Conservation (phyloP, 164 flowering plant species). For the Warburgia ugandensis region DNA sequence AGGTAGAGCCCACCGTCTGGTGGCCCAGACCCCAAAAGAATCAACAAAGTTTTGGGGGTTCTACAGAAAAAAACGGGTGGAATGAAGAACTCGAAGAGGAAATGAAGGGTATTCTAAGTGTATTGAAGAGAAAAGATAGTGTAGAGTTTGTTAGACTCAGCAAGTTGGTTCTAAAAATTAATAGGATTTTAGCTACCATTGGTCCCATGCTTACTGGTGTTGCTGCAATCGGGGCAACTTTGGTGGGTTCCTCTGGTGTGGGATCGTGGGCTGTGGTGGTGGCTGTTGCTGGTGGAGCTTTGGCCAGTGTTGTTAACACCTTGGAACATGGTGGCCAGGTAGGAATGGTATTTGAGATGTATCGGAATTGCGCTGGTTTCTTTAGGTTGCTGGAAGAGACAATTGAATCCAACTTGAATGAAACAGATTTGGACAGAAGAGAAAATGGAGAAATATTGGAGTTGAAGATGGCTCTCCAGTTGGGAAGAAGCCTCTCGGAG, state of each 20-base stretch:
- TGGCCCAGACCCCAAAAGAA: constrained; percentile 18
- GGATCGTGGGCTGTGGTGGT: constrained; percentile 17
- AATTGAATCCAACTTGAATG: constrained; percentile 22
- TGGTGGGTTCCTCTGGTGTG: constrained; percentile 11
- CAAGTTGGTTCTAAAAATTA: constrained; percentile 23
- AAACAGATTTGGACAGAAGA: constrained; percentile 25
- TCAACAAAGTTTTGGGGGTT: neutral
- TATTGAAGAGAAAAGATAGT: constrained; percentile 24
- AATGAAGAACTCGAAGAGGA: constrained; percentile 26
- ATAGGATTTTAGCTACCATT: constrained; percentile 22
- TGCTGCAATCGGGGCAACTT: constrained; percentile 27
- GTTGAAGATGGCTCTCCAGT: constrained; percentile 39
- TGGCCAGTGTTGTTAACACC: constrained; percentile 45
- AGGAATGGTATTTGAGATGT: constrained; percentile 61
- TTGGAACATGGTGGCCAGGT: constrained; percentile 63
- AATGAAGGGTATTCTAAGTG: constrained; percentile 22
- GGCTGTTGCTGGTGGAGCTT: constrained; percentile 34
- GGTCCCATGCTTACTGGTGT: constrained; percentile 31
- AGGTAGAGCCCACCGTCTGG: constrained; percentile 37
- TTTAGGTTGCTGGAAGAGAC: constrained; percentile 29
- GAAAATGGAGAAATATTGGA: constrained; percentile 55
- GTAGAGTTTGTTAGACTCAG: constrained; percentile 30
- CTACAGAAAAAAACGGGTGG: constrained; percentile 35
- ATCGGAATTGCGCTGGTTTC: constrained; percentile 35
- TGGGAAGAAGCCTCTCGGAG: constrained; percentile 44